These are phyloP conservation scores for Dactylonectria macrodidyma DNA, from an alignment of 2,329 filamentous ascomycete genomes.

Conservation along the genomic window DNA sequence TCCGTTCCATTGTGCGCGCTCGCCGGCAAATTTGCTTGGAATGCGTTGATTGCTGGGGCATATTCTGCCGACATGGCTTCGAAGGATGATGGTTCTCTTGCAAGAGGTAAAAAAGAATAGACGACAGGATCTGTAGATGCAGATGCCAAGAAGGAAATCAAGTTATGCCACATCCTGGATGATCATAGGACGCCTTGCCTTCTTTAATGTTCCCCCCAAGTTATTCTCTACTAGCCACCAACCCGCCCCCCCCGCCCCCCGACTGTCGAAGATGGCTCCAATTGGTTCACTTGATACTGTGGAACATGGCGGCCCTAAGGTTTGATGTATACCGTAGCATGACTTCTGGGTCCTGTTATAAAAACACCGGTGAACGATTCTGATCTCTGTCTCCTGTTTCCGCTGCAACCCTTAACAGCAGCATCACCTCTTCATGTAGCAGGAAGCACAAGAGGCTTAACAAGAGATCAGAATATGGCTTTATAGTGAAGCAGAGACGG, in stretches of 20 bases:
- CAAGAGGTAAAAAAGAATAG: neutral
- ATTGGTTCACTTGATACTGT: neutral
- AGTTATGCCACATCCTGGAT: too few species aligned
- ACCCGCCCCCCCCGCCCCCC: neutral
- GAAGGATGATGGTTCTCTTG: neutral
- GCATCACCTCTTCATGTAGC: neutral
- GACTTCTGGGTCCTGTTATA: neutral
- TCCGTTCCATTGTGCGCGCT: neutral
- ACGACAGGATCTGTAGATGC: neutral
- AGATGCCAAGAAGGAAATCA: too few species aligned
- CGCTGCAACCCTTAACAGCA: neutral
- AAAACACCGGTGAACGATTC: neutral
- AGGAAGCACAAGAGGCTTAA: neutral
- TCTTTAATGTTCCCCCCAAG: neutral
- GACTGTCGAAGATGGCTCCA: neutral
- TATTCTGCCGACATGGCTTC: neutral
- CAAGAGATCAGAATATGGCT: neutral
- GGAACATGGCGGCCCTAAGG: neutral
- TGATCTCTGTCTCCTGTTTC: neutral
- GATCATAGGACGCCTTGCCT: too few species aligned
- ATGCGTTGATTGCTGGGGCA: neutral
- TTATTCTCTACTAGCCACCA: neutral
- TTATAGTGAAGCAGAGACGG: too few species aligned
- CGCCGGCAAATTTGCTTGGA: neutral
- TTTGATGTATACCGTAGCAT: neutral